Conservation (phyloP, 306 rosid genomes). For the Sophora flavescens region DNA sequence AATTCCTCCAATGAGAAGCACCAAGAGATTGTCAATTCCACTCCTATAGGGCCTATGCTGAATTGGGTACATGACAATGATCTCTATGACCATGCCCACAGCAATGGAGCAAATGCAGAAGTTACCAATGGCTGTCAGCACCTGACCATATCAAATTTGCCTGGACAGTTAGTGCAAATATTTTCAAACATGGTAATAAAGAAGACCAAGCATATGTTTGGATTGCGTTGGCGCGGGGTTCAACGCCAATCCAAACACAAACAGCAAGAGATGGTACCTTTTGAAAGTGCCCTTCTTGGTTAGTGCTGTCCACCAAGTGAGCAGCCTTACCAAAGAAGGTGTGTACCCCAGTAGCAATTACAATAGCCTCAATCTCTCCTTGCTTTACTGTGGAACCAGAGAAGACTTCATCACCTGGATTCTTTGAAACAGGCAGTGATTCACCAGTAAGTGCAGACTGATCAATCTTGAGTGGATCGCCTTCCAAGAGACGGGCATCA, state of each 20-base stretch:
- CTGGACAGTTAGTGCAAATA: background rate
- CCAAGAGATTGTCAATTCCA: slow-evolving; percentile 87
- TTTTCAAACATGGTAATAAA: background rate
- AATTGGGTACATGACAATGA: slow-evolving; percentile 75
- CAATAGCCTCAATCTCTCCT: slow-evolving; percentile 86
- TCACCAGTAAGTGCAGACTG: slow-evolving; percentile 88
- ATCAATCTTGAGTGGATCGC: slow-evolving; percentile 79
- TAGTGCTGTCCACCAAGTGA: slow-evolving; percentile 81
- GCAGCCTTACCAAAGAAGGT: slow-evolving; percentile 94
- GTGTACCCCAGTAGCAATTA: slow-evolving; percentile 87
- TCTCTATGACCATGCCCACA: slow-evolving; percentile 68
- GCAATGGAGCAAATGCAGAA: slow-evolving; percentile 88
- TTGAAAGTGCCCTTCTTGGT: slow-evolving; percentile 79
- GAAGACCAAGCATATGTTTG: background rate
- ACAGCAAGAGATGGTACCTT: slow-evolving; percentile 56
- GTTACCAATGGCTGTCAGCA: slow-evolving; percentile 82
- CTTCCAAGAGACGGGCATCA: slow-evolving; percentile 80
- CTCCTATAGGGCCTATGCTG: slow-evolving; percentile 70
- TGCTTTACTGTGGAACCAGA: slow-evolving; percentile 90
- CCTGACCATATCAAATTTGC: slow-evolving; percentile 49
- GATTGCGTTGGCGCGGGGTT: too few species aligned
- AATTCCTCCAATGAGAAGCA: slow-evolving; percentile 88
- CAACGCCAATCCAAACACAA: too few species aligned
- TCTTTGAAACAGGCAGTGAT: slow-evolving; percentile 68
- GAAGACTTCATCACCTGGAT: slow-evolving; percentile 72